A percentile compares a stretch with the other conserved stretches of the same genome.
Conservation (phyloP, 495 filamentous ascomycete genomes). For the Xylaria flabelliformis region DNA sequence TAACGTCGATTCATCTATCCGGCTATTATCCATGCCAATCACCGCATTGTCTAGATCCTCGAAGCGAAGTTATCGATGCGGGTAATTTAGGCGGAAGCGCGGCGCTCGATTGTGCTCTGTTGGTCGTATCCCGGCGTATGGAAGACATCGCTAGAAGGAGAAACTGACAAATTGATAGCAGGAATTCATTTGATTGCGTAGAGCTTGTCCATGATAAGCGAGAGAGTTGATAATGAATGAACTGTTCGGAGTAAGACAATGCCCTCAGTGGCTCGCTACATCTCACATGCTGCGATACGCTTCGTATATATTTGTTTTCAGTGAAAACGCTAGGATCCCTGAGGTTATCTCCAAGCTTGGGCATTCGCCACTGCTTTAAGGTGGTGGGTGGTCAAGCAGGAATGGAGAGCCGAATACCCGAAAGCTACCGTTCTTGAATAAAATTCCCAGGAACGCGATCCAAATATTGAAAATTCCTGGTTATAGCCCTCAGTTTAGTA, state of each 20-base stretch:
- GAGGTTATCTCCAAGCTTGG: not conserved
- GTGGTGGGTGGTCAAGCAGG: not conserved
- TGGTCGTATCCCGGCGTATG: not conserved
- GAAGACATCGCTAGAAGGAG: not conserved
- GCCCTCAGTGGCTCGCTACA: not conserved
- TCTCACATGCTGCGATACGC: not conserved
- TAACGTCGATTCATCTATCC: conserved; percentile 32
- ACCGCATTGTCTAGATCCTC: not conserved
- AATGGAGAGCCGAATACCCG: conserved; percentile 9
- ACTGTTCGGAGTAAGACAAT: not conserved
- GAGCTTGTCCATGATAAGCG: not conserved
- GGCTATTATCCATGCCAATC: conserved; percentile 31
- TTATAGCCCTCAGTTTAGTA: not conserved
- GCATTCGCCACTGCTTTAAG: conserved; percentile 1
- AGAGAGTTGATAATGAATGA: not conserved
- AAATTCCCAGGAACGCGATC: not conserved
- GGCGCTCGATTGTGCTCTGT: too few relatives aligned
- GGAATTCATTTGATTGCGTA: not conserved
- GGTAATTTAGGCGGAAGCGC: conserved; percentile 27
- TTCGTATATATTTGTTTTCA: not conserved
- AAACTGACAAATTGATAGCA: not conserved
- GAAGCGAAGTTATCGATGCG: conserved; percentile 3
- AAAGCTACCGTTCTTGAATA: conserved; percentile 7
- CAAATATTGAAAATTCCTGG: not conserved
- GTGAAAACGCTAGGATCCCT: not conserved